Percentiles rank a stretch among this genome's conserved stretches.
Evolutionary conservation across 129 eudicot species (phyloP).

Genomic region (Pulicaria dysenterica): DNA sequence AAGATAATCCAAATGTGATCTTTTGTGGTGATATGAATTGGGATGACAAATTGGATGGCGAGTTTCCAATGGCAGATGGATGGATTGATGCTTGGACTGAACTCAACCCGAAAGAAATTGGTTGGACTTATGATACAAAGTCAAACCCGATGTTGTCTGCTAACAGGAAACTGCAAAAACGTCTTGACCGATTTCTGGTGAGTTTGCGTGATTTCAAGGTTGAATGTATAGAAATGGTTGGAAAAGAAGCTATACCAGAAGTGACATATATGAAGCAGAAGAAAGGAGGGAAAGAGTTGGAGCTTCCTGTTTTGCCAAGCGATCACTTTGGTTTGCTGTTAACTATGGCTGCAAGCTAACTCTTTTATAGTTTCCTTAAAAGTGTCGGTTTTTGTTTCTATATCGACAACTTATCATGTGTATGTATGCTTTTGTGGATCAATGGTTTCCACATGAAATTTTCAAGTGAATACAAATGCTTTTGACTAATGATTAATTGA

Average conservation of each 20-base stretch:
- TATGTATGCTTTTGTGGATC: not conserved
- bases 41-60: slow-evolving; percentile 88
- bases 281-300: slow-evolving; percentile 58
- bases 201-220: slow-evolving; percentile 58
- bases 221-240: slow-evolving; percentile 61
- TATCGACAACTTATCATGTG: not conserved
- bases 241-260: slow-evolving; percentile 69
- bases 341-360: slow-evolving; percentile 42
- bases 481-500: not conserved
- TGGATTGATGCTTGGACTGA: slow-evolving; percentile 88
- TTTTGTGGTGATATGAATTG: slow-evolving; percentile 96
- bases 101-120: slow-evolving; percentile 57
- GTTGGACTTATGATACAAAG: slow-evolving; percentile 91
- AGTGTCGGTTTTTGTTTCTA: not conserved
- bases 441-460: not conserved
- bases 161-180: slow-evolving; percentile 68
- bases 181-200: slow-evolving; percentile 68
- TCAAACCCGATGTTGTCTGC: slow-evolving; percentile 79
- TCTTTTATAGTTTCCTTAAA: not conserved
- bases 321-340: slow-evolving; percentile 90
- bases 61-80: slow-evolving; percentile 65
- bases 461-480: not conserved
- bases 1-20: slow-evolving; percentile 53
- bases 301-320: slow-evolving; percentile 88
- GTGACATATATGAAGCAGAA: slow-evolving; percentile 63